These are phyloP conservation scores for Macrolepiota dolichaula DNA, from an alignment of 768 basidiomycete species.

Conservation along the genomic window DNA sequence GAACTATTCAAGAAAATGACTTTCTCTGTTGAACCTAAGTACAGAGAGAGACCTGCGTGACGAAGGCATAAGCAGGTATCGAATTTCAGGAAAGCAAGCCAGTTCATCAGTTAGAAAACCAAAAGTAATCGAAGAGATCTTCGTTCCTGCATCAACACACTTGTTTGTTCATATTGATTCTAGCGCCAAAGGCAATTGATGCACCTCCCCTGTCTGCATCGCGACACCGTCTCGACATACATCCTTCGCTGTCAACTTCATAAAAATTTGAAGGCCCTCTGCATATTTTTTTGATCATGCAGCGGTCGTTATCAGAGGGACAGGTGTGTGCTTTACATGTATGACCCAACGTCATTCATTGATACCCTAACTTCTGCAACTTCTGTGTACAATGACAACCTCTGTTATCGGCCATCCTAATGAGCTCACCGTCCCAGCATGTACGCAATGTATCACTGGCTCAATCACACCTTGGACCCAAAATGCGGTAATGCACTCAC, in stretches of 20 bases:
- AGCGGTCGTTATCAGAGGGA: background rate
- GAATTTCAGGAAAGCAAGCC: background rate
- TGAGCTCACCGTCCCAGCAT: background rate
- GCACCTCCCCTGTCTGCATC: background rate
- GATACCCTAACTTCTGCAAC: background rate
- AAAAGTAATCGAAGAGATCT: background rate
- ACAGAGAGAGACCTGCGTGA: background rate
- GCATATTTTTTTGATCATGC: background rate
- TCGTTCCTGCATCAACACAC: background rate
- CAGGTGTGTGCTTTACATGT: background rate
- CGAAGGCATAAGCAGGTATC: background rate
- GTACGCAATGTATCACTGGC: conserved; percentile 1
- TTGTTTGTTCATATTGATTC: background rate
- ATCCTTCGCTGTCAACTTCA: background rate
- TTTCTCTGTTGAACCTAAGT: background rate
- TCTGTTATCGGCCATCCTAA: background rate
- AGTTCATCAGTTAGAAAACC: background rate
- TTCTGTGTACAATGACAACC: too few species aligned
- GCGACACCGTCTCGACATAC: background rate
- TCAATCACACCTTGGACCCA: background rate
- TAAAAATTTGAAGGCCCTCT: background rate
- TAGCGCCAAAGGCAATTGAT: background rate
- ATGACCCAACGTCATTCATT: background rate
- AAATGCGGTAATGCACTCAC: background rate
- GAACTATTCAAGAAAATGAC: background rate